These are phyloP conservation scores for Fusarium multiceps DNA, from an alignment of 2,329 filamentous ascomycete genomes.

Conservation along the genomic window DNA sequence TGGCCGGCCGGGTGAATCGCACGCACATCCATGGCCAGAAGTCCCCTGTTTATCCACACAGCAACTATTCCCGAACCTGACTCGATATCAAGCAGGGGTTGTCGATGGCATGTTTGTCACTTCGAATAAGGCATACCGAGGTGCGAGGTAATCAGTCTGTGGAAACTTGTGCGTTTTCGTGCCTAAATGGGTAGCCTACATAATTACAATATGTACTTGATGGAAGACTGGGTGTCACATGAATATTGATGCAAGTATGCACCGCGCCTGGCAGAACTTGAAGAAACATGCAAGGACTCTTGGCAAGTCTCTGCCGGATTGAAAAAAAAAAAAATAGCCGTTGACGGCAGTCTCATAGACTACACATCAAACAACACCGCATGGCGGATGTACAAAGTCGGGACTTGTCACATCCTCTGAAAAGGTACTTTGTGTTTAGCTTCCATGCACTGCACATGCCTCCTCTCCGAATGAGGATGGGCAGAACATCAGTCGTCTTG, in stretches of 20 bases:
- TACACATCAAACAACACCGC: slow-evolving; percentile 11
- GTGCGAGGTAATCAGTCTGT: neutral
- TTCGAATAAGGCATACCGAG: slow-evolving; percentile 30
- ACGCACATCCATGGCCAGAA: neutral
- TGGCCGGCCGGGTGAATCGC: neutral
- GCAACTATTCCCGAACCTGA: slow-evolving; percentile 41
- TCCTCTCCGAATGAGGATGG: neutral
- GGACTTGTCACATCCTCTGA: neutral
- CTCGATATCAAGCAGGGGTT: slow-evolving; percentile 23
- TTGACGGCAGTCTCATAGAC: slow-evolving; percentile 31
- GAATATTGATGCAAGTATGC: neutral
- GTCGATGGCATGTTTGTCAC: slow-evolving; percentile 31
- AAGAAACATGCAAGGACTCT: neutral
- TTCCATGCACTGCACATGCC: neutral
- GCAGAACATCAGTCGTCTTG: slow-evolving; percentile 17
- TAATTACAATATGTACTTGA: neutral
- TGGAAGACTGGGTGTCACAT: neutral
- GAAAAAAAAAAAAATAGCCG: slow-evolving; percentile 15
- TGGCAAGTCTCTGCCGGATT: slow-evolving; percentile 1
- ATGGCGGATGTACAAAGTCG: slow-evolving; percentile 27
- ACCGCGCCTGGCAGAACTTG: slow-evolving; percentile 1
- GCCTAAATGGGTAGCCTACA: neutral
- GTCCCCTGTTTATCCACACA: slow-evolving; percentile 5
- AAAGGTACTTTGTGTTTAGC: neutral
- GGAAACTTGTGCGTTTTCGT: neutral